Evolutionary conservation across 345 rosid genomes (phyloP), one percentile per base, ranked within the genome.

Genomic region (Capsella bursapastoris): DNA sequence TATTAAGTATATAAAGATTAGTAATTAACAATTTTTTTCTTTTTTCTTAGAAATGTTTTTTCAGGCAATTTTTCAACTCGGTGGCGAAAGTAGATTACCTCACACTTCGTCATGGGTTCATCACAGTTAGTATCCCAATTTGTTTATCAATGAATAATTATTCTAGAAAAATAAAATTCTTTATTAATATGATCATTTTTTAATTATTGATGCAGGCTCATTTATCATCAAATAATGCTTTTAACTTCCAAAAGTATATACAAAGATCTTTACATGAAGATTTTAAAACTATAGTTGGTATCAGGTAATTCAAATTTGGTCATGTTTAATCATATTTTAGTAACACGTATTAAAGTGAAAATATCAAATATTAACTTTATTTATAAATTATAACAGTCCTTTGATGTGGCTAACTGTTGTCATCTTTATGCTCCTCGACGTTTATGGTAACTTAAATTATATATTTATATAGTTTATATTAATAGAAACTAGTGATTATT

Each of bases 41-140:
- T 34, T 44, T 6, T 28, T 81, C 6, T 43, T 3, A 90, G 97
- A 87, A 83, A 84, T 90, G 90, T 72, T 90, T 90, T 80, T 88
- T 89, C 78, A 53, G 84, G 38, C 97, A 87, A 73, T 89, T 90
- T 75, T 86, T 76, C 72, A 69, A 58, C 15, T 89, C 97, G 0
- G 90, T 90, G 18, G 94, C 87, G 0, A 90, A 87, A 84, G 85
- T 87, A 5, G 97, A 90, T 71, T 90, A 89, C 56, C 84, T 88
- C 43, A 90, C 97, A 4, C 70, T 90, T 8, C 97, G 97, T 55
- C 97, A 87, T 50, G 94, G 90, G 16, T 90, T 90, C 84, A 75
- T 90, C 31, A 37, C 82, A 56, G 94, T 91, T 55, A 73, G 84
- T 68, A 15, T 57, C 57, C 70, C 38, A 27, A 22, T 37, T 11